Percentiles rank a stretch among this genome's conserved stretches.
Conservation (phyloP, 176 grass and related monocot genomes). For the Canna indica region DNA sequence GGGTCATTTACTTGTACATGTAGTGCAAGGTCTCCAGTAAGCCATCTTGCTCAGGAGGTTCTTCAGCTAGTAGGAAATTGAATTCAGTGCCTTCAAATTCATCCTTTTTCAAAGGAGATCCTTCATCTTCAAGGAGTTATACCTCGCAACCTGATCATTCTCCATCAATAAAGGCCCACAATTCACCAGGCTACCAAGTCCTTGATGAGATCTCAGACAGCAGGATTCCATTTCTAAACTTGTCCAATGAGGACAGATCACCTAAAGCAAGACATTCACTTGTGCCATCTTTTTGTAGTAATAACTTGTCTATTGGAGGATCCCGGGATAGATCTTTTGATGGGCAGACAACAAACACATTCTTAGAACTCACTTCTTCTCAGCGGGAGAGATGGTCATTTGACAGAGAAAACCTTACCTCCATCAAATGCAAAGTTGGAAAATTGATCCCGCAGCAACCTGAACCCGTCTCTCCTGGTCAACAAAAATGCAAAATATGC, state of each 20-base stretch:
- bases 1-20: not conserved
- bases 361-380: conserved; percentile 40
- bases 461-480: conserved; percentile 38
- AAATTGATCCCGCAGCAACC: no score
- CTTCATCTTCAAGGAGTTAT: conserved; percentile 14
- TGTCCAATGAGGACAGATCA: conserved; percentile 16
- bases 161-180: conserved; percentile 34
- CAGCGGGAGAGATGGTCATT: conserved; percentile 52
- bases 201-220: conserved; percentile 32
- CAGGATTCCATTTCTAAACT: conserved; percentile 41
- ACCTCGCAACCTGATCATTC: conserved; percentile 28
- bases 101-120: not conserved
- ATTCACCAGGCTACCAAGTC: conserved; percentile 32
- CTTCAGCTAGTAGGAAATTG: conserved; percentile 29
- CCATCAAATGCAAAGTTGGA: conserved; percentile 6
- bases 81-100: conserved; percentile 38
- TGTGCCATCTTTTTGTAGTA: conserved; percentile 3
- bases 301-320: not conserved
- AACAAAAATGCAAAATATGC: conserved; percentile 63
- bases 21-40: not conserved
- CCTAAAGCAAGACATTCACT: not conserved
- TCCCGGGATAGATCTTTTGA: no score
- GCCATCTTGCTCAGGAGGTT: not conserved
- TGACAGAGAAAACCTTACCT: conserved; percentile 32
- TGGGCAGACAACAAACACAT: conserved; percentile 34